A percentile compares a stretch with the other conserved stretches of the same genome.
Evolutionary conservation across 2,329 filamentous ascomycete genomes (phyloP).

Genomic region (Triangularia setosa): DNA sequence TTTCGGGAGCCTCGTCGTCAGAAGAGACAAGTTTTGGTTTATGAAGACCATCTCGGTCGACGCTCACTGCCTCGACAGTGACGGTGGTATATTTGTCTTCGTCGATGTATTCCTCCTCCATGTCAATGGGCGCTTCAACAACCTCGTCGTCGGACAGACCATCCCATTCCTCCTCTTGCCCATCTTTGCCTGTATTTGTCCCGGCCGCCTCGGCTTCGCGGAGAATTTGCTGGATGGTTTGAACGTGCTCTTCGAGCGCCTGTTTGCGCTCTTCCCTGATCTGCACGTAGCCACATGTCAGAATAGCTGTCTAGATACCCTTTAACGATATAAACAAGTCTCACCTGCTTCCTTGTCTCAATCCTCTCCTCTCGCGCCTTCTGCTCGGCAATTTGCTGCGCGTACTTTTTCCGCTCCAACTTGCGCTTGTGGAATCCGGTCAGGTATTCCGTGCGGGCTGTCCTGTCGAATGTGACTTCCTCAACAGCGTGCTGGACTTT

Average conservation of each 20-base stretch:
- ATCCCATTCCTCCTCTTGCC: constrained; percentile 56
- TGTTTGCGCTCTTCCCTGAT: constrained; percentile 76
- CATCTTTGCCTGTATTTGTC: constrained; percentile 36
- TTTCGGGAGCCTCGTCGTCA: constrained; percentile 35
- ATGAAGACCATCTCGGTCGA: constrained; percentile 69
- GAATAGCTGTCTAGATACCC: neutral
- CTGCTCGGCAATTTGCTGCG: constrained; percentile 75
- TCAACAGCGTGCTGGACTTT: constrained; percentile 60
- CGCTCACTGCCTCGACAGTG: constrained; percentile 82
- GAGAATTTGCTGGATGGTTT: constrained; percentile 68
- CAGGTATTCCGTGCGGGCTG: constrained; percentile 78
- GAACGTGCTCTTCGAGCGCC: constrained; percentile 78
- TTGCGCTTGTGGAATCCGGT: constrained; percentile 98
- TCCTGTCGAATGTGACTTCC: constrained; percentile 80
- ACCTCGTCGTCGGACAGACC: constrained; percentile 54
- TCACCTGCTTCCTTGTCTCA: constrained; percentile 65
- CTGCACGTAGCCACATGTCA: constrained; percentile 43
- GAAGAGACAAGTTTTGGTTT: constrained; percentile 41
- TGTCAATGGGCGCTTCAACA: constrained; percentile 56
- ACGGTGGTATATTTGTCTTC: constrained; percentile 96
- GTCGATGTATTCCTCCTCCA: constrained; percentile 92
- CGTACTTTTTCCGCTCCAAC: constrained; percentile 75
- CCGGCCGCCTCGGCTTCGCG: constrained; percentile 54
- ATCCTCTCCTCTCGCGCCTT: constrained; percentile 74
- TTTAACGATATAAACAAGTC: neutral